Percentiles rank a stretch among this genome's conserved stretches.
Evolutionary conservation across 257 asterid genomes (phyloP).

Genomic region (Gentiana straminea): DNA sequence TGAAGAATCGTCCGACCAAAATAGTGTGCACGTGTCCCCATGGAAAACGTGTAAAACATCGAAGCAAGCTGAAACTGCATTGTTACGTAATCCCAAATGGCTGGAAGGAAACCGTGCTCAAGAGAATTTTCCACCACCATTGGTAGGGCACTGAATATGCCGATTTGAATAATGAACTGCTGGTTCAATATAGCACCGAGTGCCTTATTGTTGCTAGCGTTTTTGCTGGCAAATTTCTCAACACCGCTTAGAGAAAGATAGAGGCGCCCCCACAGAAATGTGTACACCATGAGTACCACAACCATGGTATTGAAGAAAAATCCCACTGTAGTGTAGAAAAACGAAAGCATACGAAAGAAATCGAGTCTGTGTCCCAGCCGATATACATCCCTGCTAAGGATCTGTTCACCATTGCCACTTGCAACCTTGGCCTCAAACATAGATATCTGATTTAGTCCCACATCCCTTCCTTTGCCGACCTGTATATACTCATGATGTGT

Average conservation of each 20-base stretch:
- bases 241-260: slow-evolving; percentile 86
- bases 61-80: slow-evolving; percentile 87
- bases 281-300: slow-evolving; percentile 66
- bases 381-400: slow-evolving; percentile 83
- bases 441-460: slow-evolving; percentile 89
- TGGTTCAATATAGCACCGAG: slow-evolving; percentile 81
- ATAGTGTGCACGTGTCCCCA: slow-evolving; percentile 87
- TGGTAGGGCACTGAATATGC: slow-evolving; percentile 83
- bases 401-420: slow-evolving; percentile 95
- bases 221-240: slow-evolving; percentile 29
- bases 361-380: slow-evolving; percentile 89
- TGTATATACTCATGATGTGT: slow-evolving; percentile 39
- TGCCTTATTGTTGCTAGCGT: slow-evolving; percentile 52
- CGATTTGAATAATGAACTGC: slow-evolving; percentile 76
- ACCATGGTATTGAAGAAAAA: slow-evolving; percentile 78
- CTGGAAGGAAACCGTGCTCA: slow-evolving; percentile 76
- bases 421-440: slow-evolving; percentile 98
- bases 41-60: slow-evolving; percentile 64
- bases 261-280: slow-evolving; percentile 85
- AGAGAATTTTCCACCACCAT: slow-evolving; percentile 88
- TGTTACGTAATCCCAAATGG: slow-evolving; percentile 81
- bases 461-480: slow-evolving; percentile 97
- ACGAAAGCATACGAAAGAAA: slow-evolving; percentile 94
- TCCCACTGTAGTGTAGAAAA: slow-evolving; percentile 86
- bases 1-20: slow-evolving; percentile 81